phyloP scores from a whole-genome alignment of 208 protist species.

The Acanthamoeba culbertsoni region DNA sequence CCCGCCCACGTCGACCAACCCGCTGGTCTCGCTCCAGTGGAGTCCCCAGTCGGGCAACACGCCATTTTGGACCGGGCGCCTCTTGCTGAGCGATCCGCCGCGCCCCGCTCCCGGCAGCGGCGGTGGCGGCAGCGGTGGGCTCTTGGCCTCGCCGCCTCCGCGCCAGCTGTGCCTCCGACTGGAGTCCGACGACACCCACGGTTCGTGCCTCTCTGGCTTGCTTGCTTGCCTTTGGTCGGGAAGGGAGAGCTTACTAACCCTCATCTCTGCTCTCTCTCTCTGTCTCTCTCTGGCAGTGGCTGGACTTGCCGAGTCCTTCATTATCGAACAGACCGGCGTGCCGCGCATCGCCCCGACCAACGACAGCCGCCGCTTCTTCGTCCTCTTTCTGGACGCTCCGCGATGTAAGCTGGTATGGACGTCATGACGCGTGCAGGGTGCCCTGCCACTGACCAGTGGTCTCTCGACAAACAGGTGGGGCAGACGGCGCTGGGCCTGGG shows the following conservation, averaged over 20 bases:
- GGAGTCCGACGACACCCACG: too few species aligned
- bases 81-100: not conserved
- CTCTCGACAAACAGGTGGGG: not conserved
- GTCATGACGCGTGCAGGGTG: too few species aligned
- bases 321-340: not conserved
- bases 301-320: not conserved
- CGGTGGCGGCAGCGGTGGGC: too few species aligned
- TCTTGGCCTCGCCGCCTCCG: not conserved
- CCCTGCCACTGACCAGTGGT: too few species aligned
- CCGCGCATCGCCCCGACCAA: not conserved
- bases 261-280: too few species aligned
- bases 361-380: conserved; percentile 44
- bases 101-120: too few species aligned
- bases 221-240: not conserved
- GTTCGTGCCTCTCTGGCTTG: not conserved
- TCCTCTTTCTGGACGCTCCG: not conserved
- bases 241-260: too few species aligned
- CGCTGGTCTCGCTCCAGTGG: not conserved
- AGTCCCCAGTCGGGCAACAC: conserved; percentile 23
- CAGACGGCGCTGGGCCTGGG: not conserved
- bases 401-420: not conserved
- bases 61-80: not conserved
- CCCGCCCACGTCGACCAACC: not conserved
- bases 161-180: too few species aligned
- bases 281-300: not conserved